phyloP scores from a whole-genome alignment of 139 green algal genomes.

The Tetraselmis striata region DNA sequence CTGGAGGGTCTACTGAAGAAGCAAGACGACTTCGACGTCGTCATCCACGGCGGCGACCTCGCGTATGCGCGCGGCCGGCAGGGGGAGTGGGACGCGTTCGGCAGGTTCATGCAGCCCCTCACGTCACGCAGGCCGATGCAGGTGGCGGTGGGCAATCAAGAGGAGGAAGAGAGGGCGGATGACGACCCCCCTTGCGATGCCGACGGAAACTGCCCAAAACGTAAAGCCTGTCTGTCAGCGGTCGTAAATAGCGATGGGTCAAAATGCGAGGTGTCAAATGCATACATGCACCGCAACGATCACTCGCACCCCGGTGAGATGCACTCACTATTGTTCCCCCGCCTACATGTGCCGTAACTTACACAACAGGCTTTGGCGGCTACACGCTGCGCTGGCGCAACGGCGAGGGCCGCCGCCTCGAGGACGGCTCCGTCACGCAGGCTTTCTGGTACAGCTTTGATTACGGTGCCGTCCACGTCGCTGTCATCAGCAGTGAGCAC shows the following conservation, averaged over 20 bases:
- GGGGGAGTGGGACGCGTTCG: not conserved
- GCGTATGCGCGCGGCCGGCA: not conserved
- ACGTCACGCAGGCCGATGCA: not conserved
- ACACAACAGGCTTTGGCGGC: not conserved
- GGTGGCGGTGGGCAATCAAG: not conserved
- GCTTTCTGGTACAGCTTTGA: not conserved
- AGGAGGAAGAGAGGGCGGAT: not conserved
- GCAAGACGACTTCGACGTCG: not conserved
- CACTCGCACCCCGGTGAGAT: too few relatives aligned
- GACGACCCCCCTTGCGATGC: not conserved
- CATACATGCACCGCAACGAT: too few relatives aligned
- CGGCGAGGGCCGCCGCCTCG: not conserved
- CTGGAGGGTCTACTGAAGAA: not conserved
- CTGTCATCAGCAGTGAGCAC: not conserved
- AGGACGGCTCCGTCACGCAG: not conserved
- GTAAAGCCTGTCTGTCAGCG: not conserved
- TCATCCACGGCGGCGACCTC: not conserved
- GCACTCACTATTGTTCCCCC: too few relatives aligned
- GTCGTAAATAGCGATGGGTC: too few relatives aligned
- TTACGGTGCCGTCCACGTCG: not conserved
- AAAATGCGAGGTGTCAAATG: too few relatives aligned
- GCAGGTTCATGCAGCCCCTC: not conserved
- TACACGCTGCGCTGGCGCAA: not conserved
- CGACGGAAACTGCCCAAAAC: not conserved
- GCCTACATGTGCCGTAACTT: too few relatives aligned